These are phyloP conservation scores for Apiotrichum porosum DNA, from an alignment of 1,284 basidiomycete genomes.

Conservation along the genomic window DNA sequence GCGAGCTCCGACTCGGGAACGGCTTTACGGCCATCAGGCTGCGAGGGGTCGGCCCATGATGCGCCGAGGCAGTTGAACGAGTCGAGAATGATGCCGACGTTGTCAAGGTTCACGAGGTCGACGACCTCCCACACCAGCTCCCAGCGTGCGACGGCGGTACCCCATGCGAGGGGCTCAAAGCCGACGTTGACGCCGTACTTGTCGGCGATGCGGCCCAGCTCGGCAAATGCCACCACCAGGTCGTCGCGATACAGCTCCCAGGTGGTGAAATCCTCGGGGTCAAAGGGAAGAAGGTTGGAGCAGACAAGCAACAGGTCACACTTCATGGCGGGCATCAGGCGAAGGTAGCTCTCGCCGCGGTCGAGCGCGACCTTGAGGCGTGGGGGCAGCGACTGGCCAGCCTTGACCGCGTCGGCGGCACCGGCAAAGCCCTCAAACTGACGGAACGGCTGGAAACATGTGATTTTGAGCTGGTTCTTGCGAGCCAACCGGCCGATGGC, in stretches of 20 bases:
- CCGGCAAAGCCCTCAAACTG: constrained; percentile 2
- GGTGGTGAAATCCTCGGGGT: too few relatives aligned
- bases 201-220: too few relatives aligned
- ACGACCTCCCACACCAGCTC: constrained; percentile 3
- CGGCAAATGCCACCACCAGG: too few relatives aligned
- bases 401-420: too few relatives aligned
- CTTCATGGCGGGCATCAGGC: constrained; percentile 1
- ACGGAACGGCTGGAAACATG: constrained; percentile 6
- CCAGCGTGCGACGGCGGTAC: not conserved
- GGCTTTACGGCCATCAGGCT: not conserved
- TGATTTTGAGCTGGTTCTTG: not conserved
- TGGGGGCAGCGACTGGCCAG: too few relatives aligned
- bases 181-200: too few relatives aligned
- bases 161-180: too few relatives aligned
- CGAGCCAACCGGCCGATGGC: not conserved
- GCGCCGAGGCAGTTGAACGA: constrained; percentile 7
- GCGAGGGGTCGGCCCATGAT: constrained; percentile 5
- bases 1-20: not conserved
- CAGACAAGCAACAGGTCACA: constrained; percentile 5
- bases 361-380: not conserved
- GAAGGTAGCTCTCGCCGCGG: not conserved
- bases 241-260: too few relatives aligned
- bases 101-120: constrained; percentile 1
- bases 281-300: not conserved
- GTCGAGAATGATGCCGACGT: constrained; percentile 7